Evolutionary conservation across 2,329 filamentous ascomycete species (phyloP).

Genomic region (Stemphylium vesicarium): DNA sequence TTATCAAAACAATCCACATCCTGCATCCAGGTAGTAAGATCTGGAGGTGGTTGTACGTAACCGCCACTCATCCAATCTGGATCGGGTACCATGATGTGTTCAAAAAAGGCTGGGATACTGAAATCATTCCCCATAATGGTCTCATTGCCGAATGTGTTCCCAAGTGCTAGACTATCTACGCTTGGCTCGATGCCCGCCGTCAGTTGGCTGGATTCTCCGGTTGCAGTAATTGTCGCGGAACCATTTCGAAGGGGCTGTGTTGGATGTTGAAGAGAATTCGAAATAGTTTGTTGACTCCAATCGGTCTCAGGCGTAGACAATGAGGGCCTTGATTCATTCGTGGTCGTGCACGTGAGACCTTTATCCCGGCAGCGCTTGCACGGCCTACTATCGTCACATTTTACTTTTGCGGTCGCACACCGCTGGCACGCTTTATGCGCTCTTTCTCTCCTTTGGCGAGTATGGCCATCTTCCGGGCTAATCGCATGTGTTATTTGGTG

Average conservation of each 20-base stretch:
- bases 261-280: too few species aligned
- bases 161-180: too few species aligned
- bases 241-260: too few species aligned
- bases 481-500: constrained; percentile 37
- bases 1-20: constrained; percentile 25
- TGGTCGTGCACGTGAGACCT: constrained; percentile 14
- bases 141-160: background rate
- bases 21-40: constrained; percentile 27
- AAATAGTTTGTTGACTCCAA: too few species aligned
- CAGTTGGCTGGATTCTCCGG: too few species aligned
- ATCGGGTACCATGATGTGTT: constrained; percentile 30
- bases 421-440: constrained; percentile 40
- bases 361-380: constrained; percentile 32
- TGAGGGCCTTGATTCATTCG: background rate
- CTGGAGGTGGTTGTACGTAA: constrained; percentile 20
- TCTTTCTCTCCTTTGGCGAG: constrained; percentile 26
- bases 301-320: too few species aligned
- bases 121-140: background rate
- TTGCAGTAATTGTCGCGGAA: too few species aligned
- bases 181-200: too few species aligned
- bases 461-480: constrained; percentile 28
- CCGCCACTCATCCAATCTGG: constrained; percentile 22
- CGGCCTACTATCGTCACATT: constrained; percentile 38
- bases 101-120: constrained; percentile 19
- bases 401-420: constrained; percentile 41